Percentiles rank a stretch among this genome's conserved stretches.
These are phyloP conservation scores for Rhizophagus sp. DNA, from an alignment of 192 early-diverging fungal species.

Conservation along the genomic window DNA sequence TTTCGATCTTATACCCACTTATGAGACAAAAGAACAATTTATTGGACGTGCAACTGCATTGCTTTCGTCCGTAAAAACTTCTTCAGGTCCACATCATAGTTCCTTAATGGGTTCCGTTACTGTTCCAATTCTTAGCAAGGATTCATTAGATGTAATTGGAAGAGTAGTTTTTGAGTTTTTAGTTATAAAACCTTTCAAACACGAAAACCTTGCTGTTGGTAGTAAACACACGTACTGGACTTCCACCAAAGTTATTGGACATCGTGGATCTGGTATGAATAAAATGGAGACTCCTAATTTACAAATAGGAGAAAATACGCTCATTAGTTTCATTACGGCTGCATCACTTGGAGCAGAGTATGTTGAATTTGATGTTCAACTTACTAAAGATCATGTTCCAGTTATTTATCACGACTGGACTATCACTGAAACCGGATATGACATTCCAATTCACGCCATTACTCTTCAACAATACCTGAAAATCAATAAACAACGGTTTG, in stretches of 20 bases:
- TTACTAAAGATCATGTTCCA: constrained; percentile 84
- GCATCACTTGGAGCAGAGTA: constrained; percentile 81
- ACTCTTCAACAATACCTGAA: constrained; percentile 71
- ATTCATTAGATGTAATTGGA: constrained; percentile 57
- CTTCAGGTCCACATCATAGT: constrained; percentile 41
- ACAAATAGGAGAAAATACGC: constrained; percentile 91
- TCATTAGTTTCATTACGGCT: constrained; percentile 82
- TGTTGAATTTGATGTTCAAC: constrained; percentile 95
- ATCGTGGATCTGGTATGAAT: constrained; percentile 90
- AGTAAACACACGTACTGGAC: constrained; percentile 61
- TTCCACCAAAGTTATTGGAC: constrained; percentile 77
- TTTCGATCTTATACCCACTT: constrained; percentile 62
- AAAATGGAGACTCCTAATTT: constrained; percentile 53
- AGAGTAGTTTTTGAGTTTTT: constrained; percentile 58
- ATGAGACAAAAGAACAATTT: constrained; percentile 47
- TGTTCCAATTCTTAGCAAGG: constrained; percentile 55
- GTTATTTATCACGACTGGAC: constrained; percentile 96
- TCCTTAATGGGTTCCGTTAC: constrained; percentile 57
- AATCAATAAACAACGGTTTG: background rate
- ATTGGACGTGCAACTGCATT: constrained; percentile 60
- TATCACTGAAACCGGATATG: constrained; percentile 69
- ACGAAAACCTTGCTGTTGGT: constrained; percentile 56
- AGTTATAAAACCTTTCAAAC: constrained; percentile 64
- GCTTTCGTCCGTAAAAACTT: constrained; percentile 51
- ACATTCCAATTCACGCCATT: constrained; percentile 67